Evolutionary conservation across 495 filamentous ascomycete genomes (phyloP), one percentile per base, ranked within the genome.

Genomic region (Thermochaetoides thermophila): DNA sequence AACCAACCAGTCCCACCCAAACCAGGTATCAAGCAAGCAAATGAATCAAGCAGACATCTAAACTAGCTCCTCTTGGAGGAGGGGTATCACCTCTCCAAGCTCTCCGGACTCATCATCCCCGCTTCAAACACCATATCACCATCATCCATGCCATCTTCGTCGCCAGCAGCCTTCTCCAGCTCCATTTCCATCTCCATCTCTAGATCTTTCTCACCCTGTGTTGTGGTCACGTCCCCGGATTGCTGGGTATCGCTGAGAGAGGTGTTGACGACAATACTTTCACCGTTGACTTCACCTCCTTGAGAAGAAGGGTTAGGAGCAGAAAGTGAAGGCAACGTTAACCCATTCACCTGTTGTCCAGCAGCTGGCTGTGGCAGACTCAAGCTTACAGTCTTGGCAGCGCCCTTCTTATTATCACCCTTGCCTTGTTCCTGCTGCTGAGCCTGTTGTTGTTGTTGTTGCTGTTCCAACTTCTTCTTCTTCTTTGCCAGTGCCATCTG

Each of bases 401-500:
- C n/a, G n/a, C n/a, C n/a, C n/a, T n/a, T n/a, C n/a, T n/a, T n/a
- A n/a, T n/a, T n/a, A n/a, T n/a, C n/a, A n/a, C n/a, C n/a, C n/a
- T n/a, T n/a, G n/a, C 26, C 12, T 5, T 5, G 26, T 13, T 13
- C 12, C 12, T 28, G 12, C 26, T 28, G 26, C 26, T 28, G 26
- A 7, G 9, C 6, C 21, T 24, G 21, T 11, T 24, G 21, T 25
- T 35, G 35, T 10, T 36, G 35, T 27, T 45, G 32, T 12, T 28
- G 22, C 2, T 27, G 45, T 29, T 71, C 68, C 12, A 66, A 40
- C 56, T 69, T 72, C 55, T 79, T 80, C 62, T 80, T 85, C 61
- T 84, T 82, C 52, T 78, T 83, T 29, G 69, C 74, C 39, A 73
- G 66, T 38, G 64, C 72, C 25, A 77, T 73, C 44, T 81, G 79